Evolutionary conservation across 108 stramenopile genomes (phyloP).

Genomic region (Conticribra guillardii): DNA sequence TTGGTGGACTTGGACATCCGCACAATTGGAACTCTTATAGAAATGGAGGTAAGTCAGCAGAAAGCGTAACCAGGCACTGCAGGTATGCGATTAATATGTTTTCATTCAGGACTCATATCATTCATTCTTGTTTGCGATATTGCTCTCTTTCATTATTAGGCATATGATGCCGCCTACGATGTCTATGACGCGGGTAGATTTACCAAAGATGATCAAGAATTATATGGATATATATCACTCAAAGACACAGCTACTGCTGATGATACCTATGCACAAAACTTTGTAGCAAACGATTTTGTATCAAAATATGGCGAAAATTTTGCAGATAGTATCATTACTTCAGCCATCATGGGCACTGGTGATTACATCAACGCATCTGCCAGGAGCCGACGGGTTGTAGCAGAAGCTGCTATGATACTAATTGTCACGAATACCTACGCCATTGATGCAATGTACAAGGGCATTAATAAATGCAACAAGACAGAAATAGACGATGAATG

Average conservation of each 20-base stretch:
- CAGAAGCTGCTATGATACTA: conserved; percentile 47
- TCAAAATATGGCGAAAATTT: conserved; percentile 10
- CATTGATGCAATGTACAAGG: conserved; percentile 66
- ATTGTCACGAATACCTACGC: conserved; percentile 69
- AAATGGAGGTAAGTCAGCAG: conserved; percentile 65
- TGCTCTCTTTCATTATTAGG: too few relatives aligned
- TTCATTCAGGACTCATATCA: not conserved
- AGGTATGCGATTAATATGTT: too few relatives aligned
- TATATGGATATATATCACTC: conserved; percentile 51
- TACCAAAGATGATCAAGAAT: not conserved
- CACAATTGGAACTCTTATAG: conserved; percentile 63
- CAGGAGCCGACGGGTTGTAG: conserved; percentile 53
- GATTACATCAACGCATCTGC: conserved; percentile 41
- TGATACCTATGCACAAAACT: not conserved
- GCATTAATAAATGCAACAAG: conserved; percentile 54
- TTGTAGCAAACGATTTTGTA: not conserved
- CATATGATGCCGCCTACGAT: not conserved
- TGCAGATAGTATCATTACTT: conserved; percentile 50
- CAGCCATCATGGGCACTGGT: conserved; percentile 29
- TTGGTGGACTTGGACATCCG: conserved; percentile 81
- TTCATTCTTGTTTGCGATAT: not conserved
- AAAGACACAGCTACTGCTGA: conserved; percentile 57
- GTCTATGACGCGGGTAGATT: not conserved
- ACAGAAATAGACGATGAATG: conserved; percentile 18
- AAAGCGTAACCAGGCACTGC: too few relatives aligned